Conservation (phyloP, 2,329 filamentous ascomycete species). For the Aspergillus sp. region DNA sequence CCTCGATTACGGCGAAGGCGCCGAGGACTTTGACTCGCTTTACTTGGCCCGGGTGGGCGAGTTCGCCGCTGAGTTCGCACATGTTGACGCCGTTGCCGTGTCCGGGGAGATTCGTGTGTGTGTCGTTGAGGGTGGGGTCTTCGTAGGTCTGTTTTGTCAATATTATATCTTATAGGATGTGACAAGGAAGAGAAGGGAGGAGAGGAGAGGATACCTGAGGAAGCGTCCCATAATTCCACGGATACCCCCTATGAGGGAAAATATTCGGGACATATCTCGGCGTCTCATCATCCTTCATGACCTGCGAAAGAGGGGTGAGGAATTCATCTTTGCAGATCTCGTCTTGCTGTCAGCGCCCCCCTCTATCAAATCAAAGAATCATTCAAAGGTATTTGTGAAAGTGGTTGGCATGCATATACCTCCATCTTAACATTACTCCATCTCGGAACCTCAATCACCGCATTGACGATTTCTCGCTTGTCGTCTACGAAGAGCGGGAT, state of each 20-base stretch:
- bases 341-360: neutral
- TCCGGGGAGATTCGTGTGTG: slow-evolving; percentile 90
- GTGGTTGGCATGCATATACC: too few relatives aligned
- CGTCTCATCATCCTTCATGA: slow-evolving; percentile 92
- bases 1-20: slow-evolving; percentile 88
- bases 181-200: neutral
- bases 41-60: slow-evolving; percentile 79
- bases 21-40: slow-evolving; percentile 96
- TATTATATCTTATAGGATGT: neutral
- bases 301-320: slow-evolving; percentile 90
- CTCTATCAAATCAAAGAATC: neutral
- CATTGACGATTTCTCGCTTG: slow-evolving; percentile 85
- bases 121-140: slow-evolving; percentile 81
- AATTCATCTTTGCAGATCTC: slow-evolving; percentile 90
- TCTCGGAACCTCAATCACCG: slow-evolving; percentile 89
- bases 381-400: too few relatives aligned
- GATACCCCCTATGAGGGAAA: slow-evolving; percentile 95
- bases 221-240: slow-evolving; percentile 96
- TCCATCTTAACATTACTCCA: slow-evolving; percentile 96
- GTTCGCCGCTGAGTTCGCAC: slow-evolving; percentile 89
- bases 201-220: slow-evolving; percentile 61
- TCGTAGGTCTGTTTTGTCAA: slow-evolving; percentile 69
- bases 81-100: slow-evolving; percentile 94
- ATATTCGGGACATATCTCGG: slow-evolving; percentile 83
- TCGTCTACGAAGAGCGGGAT: slow-evolving; percentile 85